phyloP scores from a whole-genome alignment of 73 alveolate genomes.

The Symbiodinium pilosum region DNA sequence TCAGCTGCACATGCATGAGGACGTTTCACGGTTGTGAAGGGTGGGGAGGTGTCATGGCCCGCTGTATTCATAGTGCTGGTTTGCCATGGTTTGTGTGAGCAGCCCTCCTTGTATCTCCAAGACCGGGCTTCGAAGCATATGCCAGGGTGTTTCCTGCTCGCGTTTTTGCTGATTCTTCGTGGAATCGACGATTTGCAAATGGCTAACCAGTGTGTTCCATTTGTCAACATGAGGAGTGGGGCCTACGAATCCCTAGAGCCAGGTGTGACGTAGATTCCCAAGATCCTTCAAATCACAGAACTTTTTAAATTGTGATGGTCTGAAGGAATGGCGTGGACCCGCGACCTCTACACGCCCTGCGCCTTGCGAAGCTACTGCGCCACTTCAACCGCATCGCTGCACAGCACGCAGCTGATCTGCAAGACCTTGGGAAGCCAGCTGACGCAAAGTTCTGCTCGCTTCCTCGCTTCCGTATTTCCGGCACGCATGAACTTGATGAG shows the following conservation, averaged over 20 bases:
- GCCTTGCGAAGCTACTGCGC: not conserved
- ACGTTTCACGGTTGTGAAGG: no score
- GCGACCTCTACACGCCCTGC: not conserved
- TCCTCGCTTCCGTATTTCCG: not conserved
- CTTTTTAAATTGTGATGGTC: not conserved
- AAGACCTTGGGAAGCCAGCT: not conserved
- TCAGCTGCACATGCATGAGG: no score
- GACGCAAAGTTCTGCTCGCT: not conserved
- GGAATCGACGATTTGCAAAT: not conserved
- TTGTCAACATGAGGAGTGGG: not conserved
- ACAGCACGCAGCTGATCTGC: not conserved
- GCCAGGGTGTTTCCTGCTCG: not conserved
- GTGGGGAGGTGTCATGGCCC: no score
- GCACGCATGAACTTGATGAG: not conserved
- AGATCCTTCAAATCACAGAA: not conserved
- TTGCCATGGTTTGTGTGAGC: no score
- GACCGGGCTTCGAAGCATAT: not conserved
- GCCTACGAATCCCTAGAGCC: not conserved
- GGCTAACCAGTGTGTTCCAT: not conserved
- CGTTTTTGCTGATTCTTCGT: not conserved
- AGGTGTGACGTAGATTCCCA: not conserved
- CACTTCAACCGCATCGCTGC: not conserved
- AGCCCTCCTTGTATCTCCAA: no score
- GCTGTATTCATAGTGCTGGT: no score
- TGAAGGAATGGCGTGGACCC: constrained; percentile 1